phyloP scores from a whole-genome alignment of 2,329 filamentous ascomycete species.

The Myriosclerotinia duriaeana region DNA sequence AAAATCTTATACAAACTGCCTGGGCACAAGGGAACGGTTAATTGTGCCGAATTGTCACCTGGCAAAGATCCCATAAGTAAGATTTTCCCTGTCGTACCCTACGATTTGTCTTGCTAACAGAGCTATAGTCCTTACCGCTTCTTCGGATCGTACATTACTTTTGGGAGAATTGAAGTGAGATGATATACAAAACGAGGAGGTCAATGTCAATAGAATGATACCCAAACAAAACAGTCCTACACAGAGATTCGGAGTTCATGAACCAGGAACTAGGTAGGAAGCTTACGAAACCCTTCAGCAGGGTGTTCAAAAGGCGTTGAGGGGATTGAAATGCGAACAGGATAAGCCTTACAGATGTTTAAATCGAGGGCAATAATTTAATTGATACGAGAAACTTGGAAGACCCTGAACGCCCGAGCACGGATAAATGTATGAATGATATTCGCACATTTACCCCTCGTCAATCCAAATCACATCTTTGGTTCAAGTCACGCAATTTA shows the following conservation, averaged over 20 bases:
- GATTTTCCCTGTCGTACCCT: constrained; percentile 43
- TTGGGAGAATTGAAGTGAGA: constrained; percentile 74
- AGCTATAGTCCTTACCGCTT: constrained; percentile 74
- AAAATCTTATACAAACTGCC: constrained; percentile 94
- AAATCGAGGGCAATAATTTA: constrained; percentile 14
- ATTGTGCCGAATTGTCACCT: constrained; percentile 89
- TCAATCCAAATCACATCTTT: constrained; percentile 6
- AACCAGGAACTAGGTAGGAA: not conserved
- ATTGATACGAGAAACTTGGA: constrained; percentile 1
- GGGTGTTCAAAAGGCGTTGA: constrained; percentile 5
- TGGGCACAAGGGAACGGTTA: constrained; percentile 92
- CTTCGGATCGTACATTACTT: constrained; percentile 82
- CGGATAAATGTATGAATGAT: constrained; percentile 5
- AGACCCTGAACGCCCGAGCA: constrained; percentile 5
- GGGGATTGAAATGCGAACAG: not conserved
- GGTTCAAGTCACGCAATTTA: constrained; percentile 17
- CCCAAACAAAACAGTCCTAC: constrained; percentile 8
- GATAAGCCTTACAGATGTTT: constrained; percentile 15
- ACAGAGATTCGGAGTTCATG: constrained; percentile 10
- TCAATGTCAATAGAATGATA: constrained; percentile 20
- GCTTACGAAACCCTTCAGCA: constrained; percentile 8
- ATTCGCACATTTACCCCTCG: constrained; percentile 1
- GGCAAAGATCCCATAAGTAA: constrained; percentile 82
- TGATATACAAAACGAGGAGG: not conserved
- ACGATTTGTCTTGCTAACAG: constrained; percentile 28